Percentiles rank a stretch among this genome's conserved stretches.
Evolutionary conservation across 139 green algal genomes (phyloP).

Genomic region (Chlorella sorokiniana): DNA sequence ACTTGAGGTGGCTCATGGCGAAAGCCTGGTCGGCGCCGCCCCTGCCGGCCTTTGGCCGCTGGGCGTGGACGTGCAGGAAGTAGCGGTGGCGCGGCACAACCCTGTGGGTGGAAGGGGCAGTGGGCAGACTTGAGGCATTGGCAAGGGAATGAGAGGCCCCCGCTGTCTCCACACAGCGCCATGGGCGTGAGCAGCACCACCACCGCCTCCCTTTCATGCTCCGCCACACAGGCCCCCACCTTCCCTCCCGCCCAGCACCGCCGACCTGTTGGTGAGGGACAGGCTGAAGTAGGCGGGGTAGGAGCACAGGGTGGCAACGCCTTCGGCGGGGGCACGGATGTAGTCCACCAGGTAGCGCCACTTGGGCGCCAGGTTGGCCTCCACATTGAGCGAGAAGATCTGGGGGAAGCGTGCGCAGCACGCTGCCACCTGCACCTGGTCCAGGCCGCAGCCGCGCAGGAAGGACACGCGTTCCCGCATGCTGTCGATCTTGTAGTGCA

Average conservation of each 20-base stretch:
- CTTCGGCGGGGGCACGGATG: constrained; percentile 41
- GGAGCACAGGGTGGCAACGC: constrained; percentile 48
- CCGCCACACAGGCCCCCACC: not conserved
- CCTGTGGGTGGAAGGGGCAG: constrained; percentile 12
- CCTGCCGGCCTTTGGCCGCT: not conserved
- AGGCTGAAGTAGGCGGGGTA: constrained; percentile 80
- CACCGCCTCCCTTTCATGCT: not conserved
- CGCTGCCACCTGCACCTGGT: constrained; percentile 34
- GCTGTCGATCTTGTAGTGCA: constrained; percentile 70
- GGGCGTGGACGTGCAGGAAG: constrained; percentile 35
- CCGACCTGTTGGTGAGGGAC: constrained; percentile 59
- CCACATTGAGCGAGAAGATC: constrained; percentile 66
- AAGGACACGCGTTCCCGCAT: constrained; percentile 47
- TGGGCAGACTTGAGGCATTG: not conserved
- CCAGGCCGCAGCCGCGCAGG: constrained; percentile 62
- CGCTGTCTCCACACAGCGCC: not conserved
- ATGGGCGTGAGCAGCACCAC: not conserved
- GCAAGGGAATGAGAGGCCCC: not conserved
- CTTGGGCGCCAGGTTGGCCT: constrained; percentile 67
- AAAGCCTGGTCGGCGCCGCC: constrained; percentile 25
- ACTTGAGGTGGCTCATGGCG: constrained; percentile 50
- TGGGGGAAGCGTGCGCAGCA: constrained; percentile 59
- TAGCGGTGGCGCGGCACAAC: constrained; percentile 59
- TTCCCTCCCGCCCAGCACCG: constrained; percentile 13
- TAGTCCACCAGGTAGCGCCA: constrained; percentile 70